A percentile compares a stretch with the other conserved stretches of the same genome.
These are phyloP conservation scores for Erodium moschatum DNA, from an alignment of 441 rosid genomes.

Conservation along the genomic window DNA sequence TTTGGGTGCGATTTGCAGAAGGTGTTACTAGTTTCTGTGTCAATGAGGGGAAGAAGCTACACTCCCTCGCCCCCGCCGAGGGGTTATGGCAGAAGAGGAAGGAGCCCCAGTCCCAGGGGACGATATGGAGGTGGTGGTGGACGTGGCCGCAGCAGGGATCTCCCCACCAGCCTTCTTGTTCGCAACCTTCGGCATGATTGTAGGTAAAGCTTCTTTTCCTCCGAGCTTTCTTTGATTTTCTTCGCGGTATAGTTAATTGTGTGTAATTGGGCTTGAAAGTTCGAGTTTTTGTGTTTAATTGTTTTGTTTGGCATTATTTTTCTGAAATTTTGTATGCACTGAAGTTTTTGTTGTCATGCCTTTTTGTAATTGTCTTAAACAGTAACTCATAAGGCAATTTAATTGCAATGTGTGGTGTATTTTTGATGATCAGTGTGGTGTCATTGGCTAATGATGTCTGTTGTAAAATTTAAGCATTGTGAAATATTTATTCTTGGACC, in stretches of 20 bases:
- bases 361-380: background rate
- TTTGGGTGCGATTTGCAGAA: background rate
- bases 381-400: too few relatives aligned
- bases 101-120: constrained; percentile 66
- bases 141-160: constrained; percentile 49
- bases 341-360: background rate
- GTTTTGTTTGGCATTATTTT: background rate
- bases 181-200: constrained; percentile 75
- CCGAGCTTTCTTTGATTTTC: background rate
- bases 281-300: background rate
- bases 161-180: constrained; percentile 66
- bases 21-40: background rate
- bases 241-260: background rate
- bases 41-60: constrained; percentile 70
- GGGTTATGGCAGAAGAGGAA: constrained; percentile 54
- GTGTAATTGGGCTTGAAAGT: background rate
- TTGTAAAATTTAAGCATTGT: background rate
- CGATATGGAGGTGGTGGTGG: constrained; percentile 31
- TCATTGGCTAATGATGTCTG: background rate
- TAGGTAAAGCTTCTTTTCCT: constrained; percentile 33
- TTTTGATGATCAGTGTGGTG: background rate
- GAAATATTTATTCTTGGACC: background rate
- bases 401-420: too few relatives aligned
- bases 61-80: constrained; percentile 61
- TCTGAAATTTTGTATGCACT: background rate